A percentile compares a stretch with the other conserved stretches of the same genome.
Conservation (phyloP, 768 basidiomycete species). For the Lactarius sp. region DNA sequence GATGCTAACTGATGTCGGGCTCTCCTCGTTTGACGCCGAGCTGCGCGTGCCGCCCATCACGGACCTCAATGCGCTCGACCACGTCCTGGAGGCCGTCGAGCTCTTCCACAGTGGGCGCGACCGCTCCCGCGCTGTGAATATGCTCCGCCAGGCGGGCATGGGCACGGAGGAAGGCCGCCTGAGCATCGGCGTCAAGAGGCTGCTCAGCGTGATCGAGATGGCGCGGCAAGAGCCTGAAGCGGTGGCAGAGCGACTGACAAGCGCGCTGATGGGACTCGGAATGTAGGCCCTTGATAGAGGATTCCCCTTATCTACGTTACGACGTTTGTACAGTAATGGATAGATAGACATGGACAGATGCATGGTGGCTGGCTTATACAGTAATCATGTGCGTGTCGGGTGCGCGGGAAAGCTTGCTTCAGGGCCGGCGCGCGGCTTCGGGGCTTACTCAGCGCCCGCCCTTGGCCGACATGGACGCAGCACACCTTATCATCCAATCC, state of each 20-base stretch:
- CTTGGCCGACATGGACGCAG: not conserved
- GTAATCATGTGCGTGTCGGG: not conserved
- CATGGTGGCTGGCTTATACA: too few relatives aligned
- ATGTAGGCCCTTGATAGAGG: constrained; percentile 28
- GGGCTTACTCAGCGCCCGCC: not conserved
- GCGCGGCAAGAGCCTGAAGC: constrained; percentile 91
- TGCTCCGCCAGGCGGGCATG: constrained; percentile 74
- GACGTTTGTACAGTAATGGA: not conserved
- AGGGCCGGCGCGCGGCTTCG: constrained; percentile 2
- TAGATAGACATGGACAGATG: not conserved
- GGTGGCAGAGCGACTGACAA: constrained; percentile 64
- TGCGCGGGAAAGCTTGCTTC: constrained; percentile 18
- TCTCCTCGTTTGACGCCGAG: constrained; percentile 84
- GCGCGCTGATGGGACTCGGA: constrained; percentile 54
- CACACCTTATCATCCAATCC: constrained; percentile 9
- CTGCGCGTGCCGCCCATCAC: constrained; percentile 80
- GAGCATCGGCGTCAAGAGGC: constrained; percentile 89
- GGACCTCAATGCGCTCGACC: constrained; percentile 62
- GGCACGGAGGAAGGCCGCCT: constrained; percentile 43
- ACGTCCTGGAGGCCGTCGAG: constrained; percentile 71
- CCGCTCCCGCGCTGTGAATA: constrained; percentile 50
- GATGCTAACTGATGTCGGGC: constrained; percentile 82
- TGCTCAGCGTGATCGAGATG: constrained; percentile 92
- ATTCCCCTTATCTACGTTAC: not conserved
- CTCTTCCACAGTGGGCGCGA: constrained; percentile 62